Conservation (phyloP, 2,329 filamentous ascomycete species). For the Fusarium torulosum region DNA sequence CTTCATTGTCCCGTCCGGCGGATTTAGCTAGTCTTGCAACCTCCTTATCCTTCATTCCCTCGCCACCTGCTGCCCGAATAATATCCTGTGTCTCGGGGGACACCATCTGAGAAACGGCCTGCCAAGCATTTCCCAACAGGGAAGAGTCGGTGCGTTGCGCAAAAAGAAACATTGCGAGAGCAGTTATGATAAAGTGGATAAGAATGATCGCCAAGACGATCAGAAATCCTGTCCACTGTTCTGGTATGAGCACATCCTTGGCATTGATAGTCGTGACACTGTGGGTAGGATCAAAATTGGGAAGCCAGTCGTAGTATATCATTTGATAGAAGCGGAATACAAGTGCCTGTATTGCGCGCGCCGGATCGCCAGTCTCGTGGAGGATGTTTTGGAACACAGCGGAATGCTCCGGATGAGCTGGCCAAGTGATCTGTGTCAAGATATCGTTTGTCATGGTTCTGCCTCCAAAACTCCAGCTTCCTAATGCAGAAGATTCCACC, state of each 20-base stretch:
- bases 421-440: background rate
- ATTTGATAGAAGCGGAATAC: conserved; percentile 12
- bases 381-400: conserved; percentile 14
- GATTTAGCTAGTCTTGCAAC: background rate
- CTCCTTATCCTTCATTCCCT: conserved; percentile 17
- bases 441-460: background rate
- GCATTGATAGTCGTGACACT: background rate
- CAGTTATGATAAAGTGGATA: background rate
- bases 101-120: conserved; percentile 16
- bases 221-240: background rate
- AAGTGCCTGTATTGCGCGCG: background rate
- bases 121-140: conserved; percentile 24
- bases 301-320: conserved; percentile 10
- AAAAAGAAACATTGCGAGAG: conserved; percentile 2
- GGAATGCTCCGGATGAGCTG: conserved; percentile 4
- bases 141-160: conserved; percentile 1
- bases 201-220: background rate
- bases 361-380: background rate
- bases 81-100: conserved; percentile 26
- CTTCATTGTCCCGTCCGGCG: background rate
- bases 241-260: background rate
- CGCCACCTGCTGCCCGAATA: background rate
- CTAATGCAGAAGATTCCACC: background rate
- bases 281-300: background rate
- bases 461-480: conserved; percentile 9